phyloP scores from a whole-genome alignment of 2,329 filamentous ascomycete species.

The Claviceps arundinis region DNA sequence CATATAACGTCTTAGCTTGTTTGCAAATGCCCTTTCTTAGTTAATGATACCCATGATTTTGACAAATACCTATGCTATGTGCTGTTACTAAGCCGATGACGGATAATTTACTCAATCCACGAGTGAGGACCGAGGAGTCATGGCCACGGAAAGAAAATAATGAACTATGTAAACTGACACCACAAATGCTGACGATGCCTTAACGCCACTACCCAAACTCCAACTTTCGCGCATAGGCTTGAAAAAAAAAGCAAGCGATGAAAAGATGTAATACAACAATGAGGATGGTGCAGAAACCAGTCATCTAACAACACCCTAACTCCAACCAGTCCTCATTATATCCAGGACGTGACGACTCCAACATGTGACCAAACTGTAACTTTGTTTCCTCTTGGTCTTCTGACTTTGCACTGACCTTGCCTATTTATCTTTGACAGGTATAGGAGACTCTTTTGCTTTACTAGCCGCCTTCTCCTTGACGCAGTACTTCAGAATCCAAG shows the following conservation, averaged over 20 bases:
- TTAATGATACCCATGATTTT: constrained; percentile 1
- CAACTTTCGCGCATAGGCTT: constrained; percentile 17
- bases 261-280: neutral
- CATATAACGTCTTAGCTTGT: neutral
- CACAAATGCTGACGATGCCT: neutral
- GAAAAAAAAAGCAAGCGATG: neutral
- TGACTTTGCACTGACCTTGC: neutral
- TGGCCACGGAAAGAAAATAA: neutral
- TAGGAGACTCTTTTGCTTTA: constrained; percentile 33
- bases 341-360: constrained; percentile 2
- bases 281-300: neutral
- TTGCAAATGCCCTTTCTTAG: neutral
- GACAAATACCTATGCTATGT: neutral
- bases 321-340: constrained; percentile 2
- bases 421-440: constrained; percentile 6
- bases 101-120: neutral
- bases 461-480: constrained; percentile 45
- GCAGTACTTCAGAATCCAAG: constrained; percentile 96
- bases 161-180: neutral
- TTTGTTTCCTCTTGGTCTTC: neutral
- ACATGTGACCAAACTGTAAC: constrained; percentile 5
- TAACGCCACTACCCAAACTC: constrained; percentile 12
- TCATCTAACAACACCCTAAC: constrained; percentile 8
- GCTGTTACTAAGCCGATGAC: neutral
- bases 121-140: neutral